phyloP scores from a whole-genome alignment of 2,329 filamentous ascomycete species.

The Tolypocladium nubicola region DNA sequence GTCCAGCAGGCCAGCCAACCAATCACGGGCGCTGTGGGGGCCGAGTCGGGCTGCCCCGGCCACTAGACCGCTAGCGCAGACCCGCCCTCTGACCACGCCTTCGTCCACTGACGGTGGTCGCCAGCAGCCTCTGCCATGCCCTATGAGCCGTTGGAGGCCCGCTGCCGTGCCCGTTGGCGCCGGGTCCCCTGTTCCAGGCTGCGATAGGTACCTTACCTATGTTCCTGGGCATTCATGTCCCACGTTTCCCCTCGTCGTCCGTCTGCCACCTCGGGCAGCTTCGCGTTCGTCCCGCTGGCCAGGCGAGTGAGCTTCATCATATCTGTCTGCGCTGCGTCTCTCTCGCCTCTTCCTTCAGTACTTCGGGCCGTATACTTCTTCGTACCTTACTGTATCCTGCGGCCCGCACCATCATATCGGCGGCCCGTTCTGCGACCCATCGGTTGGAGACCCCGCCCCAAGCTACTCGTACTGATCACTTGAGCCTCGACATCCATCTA shows the following conservation, averaged over 20 bases:
- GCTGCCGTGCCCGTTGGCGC: conserved; percentile 2
- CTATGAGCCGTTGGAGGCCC: neutral
- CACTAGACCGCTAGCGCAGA: neutral
- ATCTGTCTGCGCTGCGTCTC: neutral
- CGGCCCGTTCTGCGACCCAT: conserved; percentile 11
- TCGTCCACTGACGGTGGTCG: neutral
- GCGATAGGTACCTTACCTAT: neutral
- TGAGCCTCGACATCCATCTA: neutral
- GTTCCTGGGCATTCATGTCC: neutral
- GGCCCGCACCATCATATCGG: neutral
- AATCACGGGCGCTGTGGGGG: neutral
- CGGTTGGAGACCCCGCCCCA: conserved; percentile 1
- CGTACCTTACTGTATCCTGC: neutral
- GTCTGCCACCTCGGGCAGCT: neutral
- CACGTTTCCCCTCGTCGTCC: neutral
- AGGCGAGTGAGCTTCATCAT: neutral
- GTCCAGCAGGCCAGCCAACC: neutral
- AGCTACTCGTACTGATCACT: neutral
- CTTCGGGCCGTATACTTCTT: too few species aligned
- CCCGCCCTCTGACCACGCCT: neutral
- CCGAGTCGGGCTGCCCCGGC: neutral
- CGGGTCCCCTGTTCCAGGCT: conserved; percentile 3
- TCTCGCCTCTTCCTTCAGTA: neutral
- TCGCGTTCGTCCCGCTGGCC: neutral
- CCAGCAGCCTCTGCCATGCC: neutral